Conservation (phyloP, 345 rosid genomes). For the Salix viminalis region DNA sequence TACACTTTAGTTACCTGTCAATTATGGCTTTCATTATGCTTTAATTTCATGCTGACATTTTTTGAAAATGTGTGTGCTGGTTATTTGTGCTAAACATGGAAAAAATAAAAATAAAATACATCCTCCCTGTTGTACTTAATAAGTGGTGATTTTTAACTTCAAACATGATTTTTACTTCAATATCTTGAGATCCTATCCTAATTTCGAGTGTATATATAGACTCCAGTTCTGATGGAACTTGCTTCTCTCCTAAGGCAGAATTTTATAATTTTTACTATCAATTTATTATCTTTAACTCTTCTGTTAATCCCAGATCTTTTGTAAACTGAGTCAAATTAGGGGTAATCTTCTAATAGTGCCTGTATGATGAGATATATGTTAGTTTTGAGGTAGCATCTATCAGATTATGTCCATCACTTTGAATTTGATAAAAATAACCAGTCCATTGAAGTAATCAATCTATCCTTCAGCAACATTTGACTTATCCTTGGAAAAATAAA, state of each 20-base stretch:
- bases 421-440: background rate
- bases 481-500: background rate
- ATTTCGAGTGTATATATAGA: background rate
- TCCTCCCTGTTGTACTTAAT: background rate
- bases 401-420: background rate
- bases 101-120: background rate
- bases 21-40: too few species aligned
- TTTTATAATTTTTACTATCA: background rate
- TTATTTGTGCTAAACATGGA: background rate
- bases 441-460: background rate
- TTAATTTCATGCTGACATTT: background rate
- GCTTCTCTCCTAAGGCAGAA: background rate
- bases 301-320: background rate
- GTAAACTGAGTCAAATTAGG: background rate
- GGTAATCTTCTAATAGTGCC: background rate
- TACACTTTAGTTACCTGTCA: background rate
- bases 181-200: background rate
- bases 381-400: background rate
- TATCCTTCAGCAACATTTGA: background rate
- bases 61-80: background rate
- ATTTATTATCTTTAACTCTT: background rate
- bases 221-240: background rate
- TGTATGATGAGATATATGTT: background rate
- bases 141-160: background rate
- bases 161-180: background rate